A percentile compares a stretch with the other conserved stretches of the same genome.
Conservation (phyloP, 2,329 filamentous ascomycete genomes). For the Phialemoniopsis sp. region DNA sequence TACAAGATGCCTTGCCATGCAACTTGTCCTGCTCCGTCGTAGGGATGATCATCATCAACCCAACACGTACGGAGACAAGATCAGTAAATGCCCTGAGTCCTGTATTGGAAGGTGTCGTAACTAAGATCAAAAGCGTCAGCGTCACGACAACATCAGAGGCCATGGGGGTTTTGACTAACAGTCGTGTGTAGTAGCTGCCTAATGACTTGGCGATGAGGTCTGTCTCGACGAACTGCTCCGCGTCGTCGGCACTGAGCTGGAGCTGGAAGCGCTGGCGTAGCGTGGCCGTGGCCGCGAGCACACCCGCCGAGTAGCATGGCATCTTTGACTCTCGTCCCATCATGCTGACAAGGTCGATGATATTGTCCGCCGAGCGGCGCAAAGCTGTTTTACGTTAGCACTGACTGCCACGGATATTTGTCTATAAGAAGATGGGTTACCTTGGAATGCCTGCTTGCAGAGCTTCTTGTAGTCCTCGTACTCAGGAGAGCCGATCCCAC, state of each 20-base stretch:
- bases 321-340: slow-evolving; percentile 82
- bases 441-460: slow-evolving; percentile 82
- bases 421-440: slow-evolving; percentile 31
- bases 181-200: slow-evolving; percentile 81
- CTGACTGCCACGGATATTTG: slow-evolving; percentile 8
- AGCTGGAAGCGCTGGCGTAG: slow-evolving; percentile 75
- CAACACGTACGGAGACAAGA: not conserved
- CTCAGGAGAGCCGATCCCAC: slow-evolving; percentile 64
- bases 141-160: too few relatives aligned
- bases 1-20: slow-evolving; percentile 18
- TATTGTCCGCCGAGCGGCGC: slow-evolving; percentile 72
- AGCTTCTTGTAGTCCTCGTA: slow-evolving; percentile 74
- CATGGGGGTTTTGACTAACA: slow-evolving; percentile 48
- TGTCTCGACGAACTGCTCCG: slow-evolving; percentile 74
- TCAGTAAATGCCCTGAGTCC: slow-evolving; percentile 83
- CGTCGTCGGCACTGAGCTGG: slow-evolving; percentile 77
- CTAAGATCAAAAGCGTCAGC: slow-evolving; percentile 30
- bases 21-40: slow-evolving; percentile 7
- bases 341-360: slow-evolving; percentile 78
- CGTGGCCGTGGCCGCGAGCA: slow-evolving; percentile 64
- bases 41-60: not conserved
- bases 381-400: slow-evolving; percentile 41
- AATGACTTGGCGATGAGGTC: slow-evolving; percentile 77
- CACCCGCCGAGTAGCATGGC: slow-evolving; percentile 75
- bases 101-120: slow-evolving; percentile 84